Evolutionary conservation across 768 basidiomycete species (phyloP).

Genomic region (Boletus vinaceobasis): DNA sequence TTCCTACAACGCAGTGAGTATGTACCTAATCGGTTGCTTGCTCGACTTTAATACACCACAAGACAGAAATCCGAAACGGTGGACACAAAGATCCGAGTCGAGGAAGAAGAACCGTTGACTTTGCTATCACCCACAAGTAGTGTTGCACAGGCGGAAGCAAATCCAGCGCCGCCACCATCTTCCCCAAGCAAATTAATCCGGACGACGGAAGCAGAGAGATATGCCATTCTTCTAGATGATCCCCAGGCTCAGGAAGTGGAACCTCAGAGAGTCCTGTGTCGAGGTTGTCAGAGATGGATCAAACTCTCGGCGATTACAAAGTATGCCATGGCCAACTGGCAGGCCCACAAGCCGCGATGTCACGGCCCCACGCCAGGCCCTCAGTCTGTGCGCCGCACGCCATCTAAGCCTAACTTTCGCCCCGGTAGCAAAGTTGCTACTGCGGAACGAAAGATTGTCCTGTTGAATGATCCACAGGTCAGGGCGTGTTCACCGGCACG

Average conservation of each 20-base stretch:
- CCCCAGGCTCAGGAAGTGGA: slow-evolving; percentile 48
- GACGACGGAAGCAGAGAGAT: slow-evolving; percentile 41
- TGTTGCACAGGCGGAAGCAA: not conserved
- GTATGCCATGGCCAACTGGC: slow-evolving; percentile 55
- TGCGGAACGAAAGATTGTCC: slow-evolving; percentile 55
- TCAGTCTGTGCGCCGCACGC: slow-evolving; percentile 16
- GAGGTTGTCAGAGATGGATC: slow-evolving; percentile 63
- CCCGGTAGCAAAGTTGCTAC: slow-evolving; percentile 59
- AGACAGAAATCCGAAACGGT: slow-evolving; percentile 11
- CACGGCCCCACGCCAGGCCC: slow-evolving; percentile 36
- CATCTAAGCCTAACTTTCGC: slow-evolving; percentile 31
- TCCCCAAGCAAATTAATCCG: slow-evolving; percentile 21
- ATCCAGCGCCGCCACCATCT: not conserved
- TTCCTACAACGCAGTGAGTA: slow-evolving; percentile 16
- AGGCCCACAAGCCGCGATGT: slow-evolving; percentile 48
- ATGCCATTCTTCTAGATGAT: slow-evolving; percentile 52
- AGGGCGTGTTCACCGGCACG: slow-evolving; percentile 42
- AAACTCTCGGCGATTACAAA: slow-evolving; percentile 37
- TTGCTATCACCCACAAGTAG: slow-evolving; percentile 7
- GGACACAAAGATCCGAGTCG: slow-evolving; percentile 2
- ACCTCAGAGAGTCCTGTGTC: slow-evolving; percentile 53
- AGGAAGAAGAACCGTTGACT: slow-evolving; percentile 14
- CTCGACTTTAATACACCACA: slow-evolving; percentile 5
- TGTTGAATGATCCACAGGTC: slow-evolving; percentile 65
- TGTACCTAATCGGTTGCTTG: not conserved